These are phyloP conservation scores for Hypoxylon sp. DNA, from an alignment of 2,329 filamentous ascomycete genomes.

Conservation along the genomic window DNA sequence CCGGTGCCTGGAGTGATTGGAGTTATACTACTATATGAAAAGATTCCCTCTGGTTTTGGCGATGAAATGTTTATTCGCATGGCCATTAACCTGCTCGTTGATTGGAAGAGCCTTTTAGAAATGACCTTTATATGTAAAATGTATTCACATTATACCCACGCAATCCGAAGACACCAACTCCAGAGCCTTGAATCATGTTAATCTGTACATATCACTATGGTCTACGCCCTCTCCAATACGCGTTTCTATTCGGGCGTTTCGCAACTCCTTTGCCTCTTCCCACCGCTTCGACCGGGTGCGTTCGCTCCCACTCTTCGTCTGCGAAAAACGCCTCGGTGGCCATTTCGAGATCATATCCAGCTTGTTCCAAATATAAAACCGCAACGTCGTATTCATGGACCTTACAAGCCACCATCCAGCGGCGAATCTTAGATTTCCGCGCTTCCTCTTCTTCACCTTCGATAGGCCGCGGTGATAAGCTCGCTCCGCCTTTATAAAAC, in stretches of 20 bases:
- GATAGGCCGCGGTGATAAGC: conserved; percentile 74
- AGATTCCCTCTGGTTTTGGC: conserved; percentile 15
- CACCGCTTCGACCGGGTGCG: conserved; percentile 64
- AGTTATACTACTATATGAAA: conserved; percentile 24
- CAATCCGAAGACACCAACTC: conserved; percentile 12
- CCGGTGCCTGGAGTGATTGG: conserved; percentile 29
- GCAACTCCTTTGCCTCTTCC: conserved; percentile 46
- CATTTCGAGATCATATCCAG: conserved; percentile 69
- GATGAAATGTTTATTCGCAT: conserved; percentile 3
- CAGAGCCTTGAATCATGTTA: not conserved
- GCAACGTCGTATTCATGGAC: conserved; percentile 80
- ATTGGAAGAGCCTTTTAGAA: conserved; percentile 16
- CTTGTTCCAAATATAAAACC: conserved; percentile 76
- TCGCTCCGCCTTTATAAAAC: conserved; percentile 72
- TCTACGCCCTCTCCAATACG: conserved; percentile 34
- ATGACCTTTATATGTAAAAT: conserved; percentile 3
- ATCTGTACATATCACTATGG: conserved; percentile 4
- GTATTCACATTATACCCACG: conserved; percentile 18
- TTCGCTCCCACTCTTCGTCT: conserved; percentile 79
- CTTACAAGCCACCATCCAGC: conserved; percentile 83
- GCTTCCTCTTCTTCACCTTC: conserved; percentile 78
- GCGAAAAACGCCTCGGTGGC: conserved; percentile 72
- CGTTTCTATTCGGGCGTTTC: conserved; percentile 36
- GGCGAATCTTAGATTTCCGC: conserved; percentile 73
- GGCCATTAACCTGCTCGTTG: not conserved